Conservation (phyloP, 139 green algal genomes). For the Desmodesmus armatus region DNA sequence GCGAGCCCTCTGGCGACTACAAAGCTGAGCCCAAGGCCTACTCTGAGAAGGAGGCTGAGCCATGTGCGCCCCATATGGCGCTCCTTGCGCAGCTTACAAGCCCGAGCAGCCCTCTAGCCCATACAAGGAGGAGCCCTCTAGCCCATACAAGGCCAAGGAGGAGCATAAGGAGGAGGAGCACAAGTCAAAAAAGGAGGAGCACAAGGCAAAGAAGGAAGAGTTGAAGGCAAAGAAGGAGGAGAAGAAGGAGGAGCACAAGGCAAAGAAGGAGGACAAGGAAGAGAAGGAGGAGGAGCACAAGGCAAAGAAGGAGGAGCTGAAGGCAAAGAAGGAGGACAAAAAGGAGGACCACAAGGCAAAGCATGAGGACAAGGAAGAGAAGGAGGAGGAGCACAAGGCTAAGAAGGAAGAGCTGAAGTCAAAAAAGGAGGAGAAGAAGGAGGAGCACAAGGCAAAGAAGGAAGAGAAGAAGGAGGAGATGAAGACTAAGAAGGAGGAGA, state of each 20-base stretch:
- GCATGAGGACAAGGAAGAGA: not conserved
- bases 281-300: not conserved
- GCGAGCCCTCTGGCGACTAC: not conserved
- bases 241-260: not conserved
- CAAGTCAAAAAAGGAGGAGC: no score
- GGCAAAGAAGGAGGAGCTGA: not conserved
- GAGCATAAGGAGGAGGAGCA: no score
- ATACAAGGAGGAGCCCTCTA: no score
- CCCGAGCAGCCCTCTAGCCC: not conserved
- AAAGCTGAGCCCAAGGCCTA: not conserved
- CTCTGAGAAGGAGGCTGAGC: not conserved
- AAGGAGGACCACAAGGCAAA: not conserved
- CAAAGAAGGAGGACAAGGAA: not conserved
- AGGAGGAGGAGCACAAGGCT: not conserved
- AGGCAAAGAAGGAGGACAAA: not conserved
- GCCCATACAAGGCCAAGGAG: no score
- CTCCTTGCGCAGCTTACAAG: not conserved
- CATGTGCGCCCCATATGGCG: not conserved
- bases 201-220: not conserved
- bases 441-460: not conserved
- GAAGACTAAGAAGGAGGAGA: not conserved
- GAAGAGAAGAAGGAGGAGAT: not conserved
- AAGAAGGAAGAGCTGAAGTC: not conserved
- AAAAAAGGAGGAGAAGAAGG: not conserved
- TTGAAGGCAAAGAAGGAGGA: not conserved